Conservation (phyloP, 768 basidiomycete genomes). For the Agaricus sinodeliciosus region DNA sequence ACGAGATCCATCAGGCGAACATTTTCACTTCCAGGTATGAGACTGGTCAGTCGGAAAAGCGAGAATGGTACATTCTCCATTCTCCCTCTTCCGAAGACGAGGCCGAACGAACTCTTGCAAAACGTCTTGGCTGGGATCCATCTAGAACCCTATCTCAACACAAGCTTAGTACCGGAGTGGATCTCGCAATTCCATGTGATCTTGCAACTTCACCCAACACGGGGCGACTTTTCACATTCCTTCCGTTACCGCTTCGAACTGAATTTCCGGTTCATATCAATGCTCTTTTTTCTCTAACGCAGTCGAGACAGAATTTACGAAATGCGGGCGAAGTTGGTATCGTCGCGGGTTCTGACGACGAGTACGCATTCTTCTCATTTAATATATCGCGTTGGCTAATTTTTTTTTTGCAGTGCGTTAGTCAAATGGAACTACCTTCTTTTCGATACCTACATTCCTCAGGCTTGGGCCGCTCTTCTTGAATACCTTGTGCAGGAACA, state of each 20-base stretch:
- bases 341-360: slow-evolving; percentile 30
- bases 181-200: slow-evolving; percentile 28
- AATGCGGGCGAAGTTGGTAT: slow-evolving; percentile 34
- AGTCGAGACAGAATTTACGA: slow-evolving; percentile 36
- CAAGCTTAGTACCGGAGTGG: slow-evolving; percentile 34
- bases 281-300: slow-evolving; percentile 39
- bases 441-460: slow-evolving; percentile 37
- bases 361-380: slow-evolving; percentile 23
- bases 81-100: slow-evolving; percentile 19
- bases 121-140: slow-evolving; percentile 19
- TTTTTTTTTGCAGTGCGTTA: slow-evolving; percentile 24
- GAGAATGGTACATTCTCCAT: slow-evolving; percentile 29
- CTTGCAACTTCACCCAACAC: slow-evolving; percentile 2
- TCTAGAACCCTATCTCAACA: slow-evolving; percentile 24
- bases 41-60: slow-evolving; percentile 9
- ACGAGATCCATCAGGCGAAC: slow-evolving; percentile 10
- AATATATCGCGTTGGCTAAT: neutral
- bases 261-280: slow-evolving; percentile 41
- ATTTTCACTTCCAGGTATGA: neutral
- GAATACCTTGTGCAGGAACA: slow-evolving; percentile 20
- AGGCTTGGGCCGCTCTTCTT: slow-evolving; percentile 33
- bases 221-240: slow-evolving; percentile 42
- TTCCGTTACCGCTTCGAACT: slow-evolving; percentile 41
- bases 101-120: slow-evolving; percentile 20
- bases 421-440: slow-evolving; percentile 43